Evolutionary conservation across 768 basidiomycete species (phyloP), one percentile per base, ranked within the genome.

Genomic region (Coprinellus micaceus): DNA sequence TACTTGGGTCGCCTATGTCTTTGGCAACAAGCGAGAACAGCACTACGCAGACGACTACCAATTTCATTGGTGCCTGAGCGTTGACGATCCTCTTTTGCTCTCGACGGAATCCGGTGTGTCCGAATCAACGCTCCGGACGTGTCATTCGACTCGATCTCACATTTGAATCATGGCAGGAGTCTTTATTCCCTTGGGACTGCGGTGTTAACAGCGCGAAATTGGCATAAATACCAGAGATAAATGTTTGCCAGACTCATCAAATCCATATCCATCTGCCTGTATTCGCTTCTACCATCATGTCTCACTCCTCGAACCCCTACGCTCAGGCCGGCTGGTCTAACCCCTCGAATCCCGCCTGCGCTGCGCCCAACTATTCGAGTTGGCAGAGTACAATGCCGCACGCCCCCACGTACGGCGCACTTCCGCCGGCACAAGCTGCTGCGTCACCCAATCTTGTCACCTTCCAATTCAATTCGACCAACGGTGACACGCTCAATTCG

Each of bases 321-420:
- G 60, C 57, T 36, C 63, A 62, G 56, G 65, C 56, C 13, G 65
- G 57, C 0, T 66, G 63, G 65, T 60, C 45, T 17, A 64, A 64
- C 52, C 54, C 54, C 5, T 26, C 55, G n/a, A 61, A 61, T 29
- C 47, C 52, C 28, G 12, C 33, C 28, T 25, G 29, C 15, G 50
- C 39, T 17, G 40, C 39, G 12, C 44, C 37, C 29, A 37, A 25
- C 13, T 52, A 44, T n/a, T n/a, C n/a, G n/a, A n/a, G n/a, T 17
- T 56, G 59, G 44, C 50, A 52, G 11, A 45, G 47, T 11, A 45
- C 46, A 4, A 53, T 54, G 22, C 58, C 56, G n/a, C 40, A 48
- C 13, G 60, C 62, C 5, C 62, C 64, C 12, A 58, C 58, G 5
- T 62, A 59, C 40, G 64, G 64, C 24, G 62, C 64, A 12, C 54